Percentiles rank a stretch among this genome's conserved stretches.
phyloP scores from a whole-genome alignment of 306 rosid species.

The Potentilla sterilis region DNA sequence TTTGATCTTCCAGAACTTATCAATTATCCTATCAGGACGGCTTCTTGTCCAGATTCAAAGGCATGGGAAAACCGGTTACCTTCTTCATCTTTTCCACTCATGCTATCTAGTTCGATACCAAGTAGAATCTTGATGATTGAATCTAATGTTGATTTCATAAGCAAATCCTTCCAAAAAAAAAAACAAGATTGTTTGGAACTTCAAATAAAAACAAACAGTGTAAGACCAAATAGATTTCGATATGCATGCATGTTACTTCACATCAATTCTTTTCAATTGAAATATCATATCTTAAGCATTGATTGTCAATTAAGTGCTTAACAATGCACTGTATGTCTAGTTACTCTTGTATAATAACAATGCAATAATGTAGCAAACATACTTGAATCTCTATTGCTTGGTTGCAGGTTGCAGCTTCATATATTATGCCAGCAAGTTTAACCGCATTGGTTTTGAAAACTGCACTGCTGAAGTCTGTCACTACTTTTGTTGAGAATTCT shows the following conservation, averaged over 20 bases:
- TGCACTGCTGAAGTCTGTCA: slow-evolving; percentile 13
- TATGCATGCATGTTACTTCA: too few relatives aligned
- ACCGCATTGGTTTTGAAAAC: slow-evolving; percentile 22
- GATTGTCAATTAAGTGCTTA: too few relatives aligned
- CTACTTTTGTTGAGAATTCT: slow-evolving; percentile 15
- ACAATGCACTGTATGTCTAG: too few relatives aligned
- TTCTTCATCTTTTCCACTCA: slow-evolving; percentile 17
- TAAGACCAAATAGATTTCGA: background rate
- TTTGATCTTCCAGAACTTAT: slow-evolving; percentile 19
- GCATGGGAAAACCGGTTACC: slow-evolving; percentile 21
- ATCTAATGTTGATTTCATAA: slow-evolving; percentile 18
- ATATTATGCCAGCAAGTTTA: slow-evolving; percentile 15
- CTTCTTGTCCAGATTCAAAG: slow-evolving; percentile 8
- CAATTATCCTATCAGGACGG: background rate
- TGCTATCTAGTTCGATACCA: slow-evolving; percentile 20
- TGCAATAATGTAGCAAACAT: background rate
- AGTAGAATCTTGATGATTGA: slow-evolving; percentile 19
- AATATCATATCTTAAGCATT: too few relatives aligned
- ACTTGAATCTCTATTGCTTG: slow-evolving; percentile 27
- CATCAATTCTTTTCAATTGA: too few relatives aligned
- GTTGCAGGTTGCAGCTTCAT: background rate
- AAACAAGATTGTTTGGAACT: background rate
- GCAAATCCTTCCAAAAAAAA: slow-evolving; percentile 8
- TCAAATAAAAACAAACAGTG: too few relatives aligned
- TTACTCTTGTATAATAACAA: background rate